Evolutionary conservation across 208 protist species (phyloP).

Genomic region (Wallacemonas rigidus): DNA sequence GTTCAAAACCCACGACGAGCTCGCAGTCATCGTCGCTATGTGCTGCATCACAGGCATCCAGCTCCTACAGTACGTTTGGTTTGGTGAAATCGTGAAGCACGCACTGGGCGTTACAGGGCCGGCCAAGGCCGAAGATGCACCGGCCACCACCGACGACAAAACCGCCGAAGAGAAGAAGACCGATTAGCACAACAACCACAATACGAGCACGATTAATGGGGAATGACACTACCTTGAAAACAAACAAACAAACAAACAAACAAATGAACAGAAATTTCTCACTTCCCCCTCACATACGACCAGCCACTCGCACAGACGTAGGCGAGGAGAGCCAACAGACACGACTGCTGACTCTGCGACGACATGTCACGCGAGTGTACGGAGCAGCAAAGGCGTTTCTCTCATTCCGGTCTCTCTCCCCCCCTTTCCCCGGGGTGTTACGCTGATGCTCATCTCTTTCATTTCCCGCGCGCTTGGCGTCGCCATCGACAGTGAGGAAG

Average conservation of each 20-base stretch:
- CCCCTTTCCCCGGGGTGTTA: too few relatives aligned
- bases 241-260: constrained; percentile 16
- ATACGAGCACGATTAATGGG: constrained; percentile 11
- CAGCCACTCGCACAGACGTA: too few relatives aligned
- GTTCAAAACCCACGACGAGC: constrained; percentile 55
- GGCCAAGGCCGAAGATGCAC: constrained; percentile 2
- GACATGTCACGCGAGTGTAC: too few relatives aligned
- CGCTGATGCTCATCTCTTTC: too few relatives aligned
- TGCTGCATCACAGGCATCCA: constrained; percentile 53
- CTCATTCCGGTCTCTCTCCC: too few relatives aligned
- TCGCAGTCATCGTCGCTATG: constrained; percentile 50
- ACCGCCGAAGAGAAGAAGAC: constrained; percentile 34
- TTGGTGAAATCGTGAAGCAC: constrained; percentile 64
- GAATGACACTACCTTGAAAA: constrained; percentile 15
- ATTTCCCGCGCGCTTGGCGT: too few relatives aligned
- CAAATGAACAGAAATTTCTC: background rate
- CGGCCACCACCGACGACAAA: constrained; percentile 4
- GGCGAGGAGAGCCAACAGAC: too few relatives aligned
- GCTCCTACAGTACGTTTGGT: constrained; percentile 84
- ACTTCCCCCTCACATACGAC: background rate
- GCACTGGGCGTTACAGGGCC: constrained; percentile 19
- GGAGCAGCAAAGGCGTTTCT: too few relatives aligned
- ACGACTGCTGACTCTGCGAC: too few relatives aligned
- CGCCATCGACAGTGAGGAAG: too few relatives aligned
- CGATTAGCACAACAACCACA: constrained; percentile 10